These are phyloP conservation scores for Plenodomus biglobosus DNA, from an alignment of 2,329 filamentous ascomycete genomes.

Conservation along the genomic window DNA sequence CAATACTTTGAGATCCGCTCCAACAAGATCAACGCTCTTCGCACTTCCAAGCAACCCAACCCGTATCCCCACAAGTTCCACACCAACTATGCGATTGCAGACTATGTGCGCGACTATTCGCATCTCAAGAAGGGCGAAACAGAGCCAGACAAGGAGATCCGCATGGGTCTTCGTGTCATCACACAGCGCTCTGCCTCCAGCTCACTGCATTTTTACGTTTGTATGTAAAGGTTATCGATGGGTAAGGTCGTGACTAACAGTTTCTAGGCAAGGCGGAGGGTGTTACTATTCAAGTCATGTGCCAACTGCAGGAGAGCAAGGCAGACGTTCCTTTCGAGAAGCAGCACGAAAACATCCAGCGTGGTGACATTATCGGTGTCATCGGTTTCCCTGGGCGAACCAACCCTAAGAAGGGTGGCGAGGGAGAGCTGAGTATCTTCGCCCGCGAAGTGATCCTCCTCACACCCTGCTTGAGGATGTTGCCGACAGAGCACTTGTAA, in stretches of 20 bases:
- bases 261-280: constrained; percentile 66
- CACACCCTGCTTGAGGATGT: constrained; percentile 86
- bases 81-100: constrained; percentile 76
- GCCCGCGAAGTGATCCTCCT: constrained; percentile 83
- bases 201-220: constrained; percentile 36
- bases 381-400: constrained; percentile 83
- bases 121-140: constrained; percentile 86
- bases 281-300: constrained; percentile 85
- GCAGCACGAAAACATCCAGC: constrained; percentile 84
- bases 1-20: constrained; percentile 98
- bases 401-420: constrained; percentile 83
- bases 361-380: constrained; percentile 91
- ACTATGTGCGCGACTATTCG: constrained; percentile 77
- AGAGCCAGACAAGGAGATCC: constrained; percentile 71
- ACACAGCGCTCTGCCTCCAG: constrained; percentile 25
- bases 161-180: constrained; percentile 84
- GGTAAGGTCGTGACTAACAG: too few relatives aligned
- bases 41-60: constrained; percentile 71
- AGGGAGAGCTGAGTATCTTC: constrained; percentile 93
- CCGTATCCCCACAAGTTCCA: constrained; percentile 92
- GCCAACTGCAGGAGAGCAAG: constrained; percentile 76
- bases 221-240: constrained; percentile 4
- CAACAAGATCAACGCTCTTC: constrained; percentile 74
- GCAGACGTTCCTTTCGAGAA: constrained; percentile 73
- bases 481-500: constrained; percentile 67